Evolutionary conservation across 306 rosid species (phyloP), one percentile per base, ranked within the genome.

Genomic region (Gastrolobium villosum): DNA sequence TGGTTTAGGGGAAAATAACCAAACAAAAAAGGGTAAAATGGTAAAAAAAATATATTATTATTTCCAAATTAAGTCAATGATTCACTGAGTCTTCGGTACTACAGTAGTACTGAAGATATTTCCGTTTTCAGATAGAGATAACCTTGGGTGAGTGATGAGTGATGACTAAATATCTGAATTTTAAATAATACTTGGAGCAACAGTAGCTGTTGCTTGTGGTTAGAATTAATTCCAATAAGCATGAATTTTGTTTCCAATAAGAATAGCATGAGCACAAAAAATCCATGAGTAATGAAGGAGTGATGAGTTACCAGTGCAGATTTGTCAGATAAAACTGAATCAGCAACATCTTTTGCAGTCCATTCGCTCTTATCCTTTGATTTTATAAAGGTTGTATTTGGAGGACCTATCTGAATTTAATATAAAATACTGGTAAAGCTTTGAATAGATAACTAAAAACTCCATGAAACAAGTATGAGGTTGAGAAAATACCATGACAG

Each of bases 291-390:
- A 45, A 76, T 44, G 53, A 67, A 65, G 40, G 8, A 44, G 63
- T 1, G 49, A 62, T 6, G 13, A 32, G 57, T 80, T 95, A 95
- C 99, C 98, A 95, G 65, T 40, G 99, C 93, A 45, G 98, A 87
- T 82, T 93, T 95, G 75, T 93, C 98, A 36, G 99, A 85, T 86
- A 95, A 89, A 76, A 93, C 99, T 70, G 98, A 95, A 83, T 95
- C 98, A 70, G 97, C 97, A 72, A 95, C 99, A 55, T 86, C 92
- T 79, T 93, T 95, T 37, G 98, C 96, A 69, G 83, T 81, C 99
- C 99, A 95, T 76, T 83, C 78, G 78, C 87, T 95, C 90, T 91
- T 95, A 81, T 95, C 97, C 55, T 35, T 84, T 35, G 93, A 77
- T 82, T 93, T 93, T 90, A 93, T 66, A 74, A 81, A 75, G 83